These are phyloP conservation scores for Cucurbita pepo DNA, from an alignment of 306 rosid genomes.

Conservation along the genomic window DNA sequence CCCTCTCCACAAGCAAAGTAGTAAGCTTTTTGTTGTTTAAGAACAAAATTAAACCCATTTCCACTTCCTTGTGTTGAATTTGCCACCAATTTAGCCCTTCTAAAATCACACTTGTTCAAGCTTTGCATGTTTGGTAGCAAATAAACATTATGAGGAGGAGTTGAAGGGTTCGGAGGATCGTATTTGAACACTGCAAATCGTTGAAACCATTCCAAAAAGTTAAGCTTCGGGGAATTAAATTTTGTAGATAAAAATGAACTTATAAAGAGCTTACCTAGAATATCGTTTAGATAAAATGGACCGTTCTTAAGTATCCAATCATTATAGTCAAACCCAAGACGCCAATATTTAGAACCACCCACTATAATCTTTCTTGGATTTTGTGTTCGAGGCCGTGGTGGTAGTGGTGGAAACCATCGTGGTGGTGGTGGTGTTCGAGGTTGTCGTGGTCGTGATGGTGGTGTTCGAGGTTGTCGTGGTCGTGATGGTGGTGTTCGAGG, in stretches of 20 bases:
- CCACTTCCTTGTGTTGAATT: slow-evolving; percentile 34
- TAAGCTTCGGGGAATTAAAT: not conserved
- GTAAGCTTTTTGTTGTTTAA: slow-evolving; percentile 35
- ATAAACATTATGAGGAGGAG: slow-evolving; percentile 29
- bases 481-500: not conserved
- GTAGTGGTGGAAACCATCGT: not conserved
- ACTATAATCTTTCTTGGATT: slow-evolving; percentile 17
- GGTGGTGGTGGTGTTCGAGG: not conserved
- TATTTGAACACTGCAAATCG: slow-evolving; percentile 50
- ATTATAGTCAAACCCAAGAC: slow-evolving; percentile 31
- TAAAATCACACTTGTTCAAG: slow-evolving; percentile 36
- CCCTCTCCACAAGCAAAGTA: slow-evolving; percentile 48
- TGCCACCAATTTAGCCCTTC: slow-evolving; percentile 20
- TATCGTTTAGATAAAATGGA: slow-evolving; percentile 46
- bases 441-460: not conserved
- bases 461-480: not conserved
- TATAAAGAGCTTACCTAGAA: slow-evolving; percentile 24
- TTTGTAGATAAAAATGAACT: not conserved
- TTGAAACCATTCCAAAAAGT: not conserved
- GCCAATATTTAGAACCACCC: slow-evolving; percentile 49
- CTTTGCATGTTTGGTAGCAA: slow-evolving; percentile 18
- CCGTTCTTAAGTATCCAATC: slow-evolving; percentile 34
- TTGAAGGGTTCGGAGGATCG: slow-evolving; percentile 30
- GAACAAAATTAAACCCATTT: slow-evolving; percentile 25
- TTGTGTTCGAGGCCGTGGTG: not conserved